phyloP scores from a whole-genome alignment of 192 early-diverging fungal genomes.

The Entomortierella lignicola region DNA sequence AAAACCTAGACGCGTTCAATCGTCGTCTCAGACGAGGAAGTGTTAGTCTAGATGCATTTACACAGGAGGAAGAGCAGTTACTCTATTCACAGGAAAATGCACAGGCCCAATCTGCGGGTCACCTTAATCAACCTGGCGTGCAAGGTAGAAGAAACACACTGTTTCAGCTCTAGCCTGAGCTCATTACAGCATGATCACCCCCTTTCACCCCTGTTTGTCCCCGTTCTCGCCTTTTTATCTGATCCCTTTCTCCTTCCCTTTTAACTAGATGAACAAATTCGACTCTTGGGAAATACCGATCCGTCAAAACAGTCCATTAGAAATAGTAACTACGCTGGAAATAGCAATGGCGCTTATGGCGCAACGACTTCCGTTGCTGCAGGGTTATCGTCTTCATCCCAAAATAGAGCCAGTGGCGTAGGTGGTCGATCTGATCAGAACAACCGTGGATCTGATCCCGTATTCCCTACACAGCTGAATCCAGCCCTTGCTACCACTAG shows the following conservation, averaged over 20 bases:
- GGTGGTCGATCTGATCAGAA: neutral
- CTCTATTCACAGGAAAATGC: constrained; percentile 3
- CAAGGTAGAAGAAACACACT: constrained; percentile 9
- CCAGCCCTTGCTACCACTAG: constrained; percentile 39
- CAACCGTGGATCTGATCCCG: constrained; percentile 9
- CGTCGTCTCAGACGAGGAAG: constrained; percentile 43
- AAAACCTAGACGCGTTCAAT: constrained; percentile 52
- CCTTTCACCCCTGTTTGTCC: no score
- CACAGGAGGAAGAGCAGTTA: constrained; percentile 32
- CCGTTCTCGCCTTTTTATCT: neutral
- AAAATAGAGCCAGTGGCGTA: neutral
- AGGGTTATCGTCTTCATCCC: neutral
- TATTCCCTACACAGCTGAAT: constrained; percentile 38
- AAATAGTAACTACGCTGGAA: neutral
- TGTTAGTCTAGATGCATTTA: constrained; percentile 27
- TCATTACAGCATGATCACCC: no score
- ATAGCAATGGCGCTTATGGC: neutral
- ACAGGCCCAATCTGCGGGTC: constrained; percentile 1
- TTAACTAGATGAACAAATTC: constrained; percentile 8
- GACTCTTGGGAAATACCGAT: constrained; percentile 8
- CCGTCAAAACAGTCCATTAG: neutral
- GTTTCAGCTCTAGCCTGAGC: neutral
- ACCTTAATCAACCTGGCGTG: constrained; percentile 3
- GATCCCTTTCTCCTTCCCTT: neutral
- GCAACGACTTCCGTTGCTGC: neutral